Evolutionary conservation across 2,329 filamentous ascomycete species (phyloP).

Genomic region (Tympanopsis confertula): DNA sequence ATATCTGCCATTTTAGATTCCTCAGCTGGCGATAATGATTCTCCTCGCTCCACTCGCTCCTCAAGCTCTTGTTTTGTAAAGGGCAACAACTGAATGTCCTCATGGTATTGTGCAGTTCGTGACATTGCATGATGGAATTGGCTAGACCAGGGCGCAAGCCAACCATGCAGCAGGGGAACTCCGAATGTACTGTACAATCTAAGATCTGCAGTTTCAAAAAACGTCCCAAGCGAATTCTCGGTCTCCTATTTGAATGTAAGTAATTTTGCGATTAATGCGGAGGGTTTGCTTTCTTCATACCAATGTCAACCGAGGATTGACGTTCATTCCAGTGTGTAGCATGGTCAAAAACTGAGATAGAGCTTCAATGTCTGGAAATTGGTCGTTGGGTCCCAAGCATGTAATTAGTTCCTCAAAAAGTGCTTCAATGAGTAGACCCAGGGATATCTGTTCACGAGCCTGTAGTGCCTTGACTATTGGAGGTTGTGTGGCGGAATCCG

Average conservation of each 20-base stretch:
- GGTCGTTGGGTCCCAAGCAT: background rate
- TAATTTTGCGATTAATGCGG: background rate
- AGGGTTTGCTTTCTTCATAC: background rate
- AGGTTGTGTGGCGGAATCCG: background rate
- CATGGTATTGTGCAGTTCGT: background rate
- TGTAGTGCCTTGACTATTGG: background rate
- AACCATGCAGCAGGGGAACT: background rate
- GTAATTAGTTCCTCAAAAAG: background rate
- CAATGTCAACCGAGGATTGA: background rate
- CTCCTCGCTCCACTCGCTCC: background rate
- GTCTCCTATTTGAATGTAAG: background rate
- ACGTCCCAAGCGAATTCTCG: background rate
- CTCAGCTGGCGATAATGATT: background rate
- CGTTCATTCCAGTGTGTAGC: background rate
- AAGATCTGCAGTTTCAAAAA: background rate
- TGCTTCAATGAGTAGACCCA: background rate
- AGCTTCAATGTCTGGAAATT: background rate
- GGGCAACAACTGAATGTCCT: background rate
- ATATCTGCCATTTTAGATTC: background rate
- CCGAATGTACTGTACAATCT: background rate
- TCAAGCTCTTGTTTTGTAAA: background rate
- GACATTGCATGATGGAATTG: background rate
- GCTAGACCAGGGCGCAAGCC: background rate
- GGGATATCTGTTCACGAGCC: background rate
- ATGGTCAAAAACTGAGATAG: background rate